Evolutionary conservation across 441 rosid species (phyloP).

Genomic region (Isatis lusitanica): DNA sequence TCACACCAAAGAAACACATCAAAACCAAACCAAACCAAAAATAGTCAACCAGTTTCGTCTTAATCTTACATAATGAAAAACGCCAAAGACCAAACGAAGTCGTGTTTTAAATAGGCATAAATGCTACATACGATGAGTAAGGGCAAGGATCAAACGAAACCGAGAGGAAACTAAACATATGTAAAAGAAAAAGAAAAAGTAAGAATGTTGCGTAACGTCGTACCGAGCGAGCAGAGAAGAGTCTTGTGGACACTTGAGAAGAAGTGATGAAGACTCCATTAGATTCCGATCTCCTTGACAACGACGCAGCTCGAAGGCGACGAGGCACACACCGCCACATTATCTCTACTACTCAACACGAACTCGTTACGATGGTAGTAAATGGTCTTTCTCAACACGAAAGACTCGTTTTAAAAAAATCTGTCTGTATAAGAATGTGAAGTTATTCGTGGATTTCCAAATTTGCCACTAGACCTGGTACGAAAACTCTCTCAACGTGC

Average conservation of each 20-base stretch:
- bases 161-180: no score
- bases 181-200: no score
- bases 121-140: no score
- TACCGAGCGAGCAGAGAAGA: conserved; percentile 70
- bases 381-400: conserved; percentile 3
- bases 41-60: not conserved
- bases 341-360: conserved; percentile 20
- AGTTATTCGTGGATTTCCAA: not conserved
- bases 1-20: not conserved
- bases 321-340: conserved; percentile 96
- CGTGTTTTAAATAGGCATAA: no score
- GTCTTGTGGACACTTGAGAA: conserved; percentile 66
- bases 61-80: no score
- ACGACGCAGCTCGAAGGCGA: conserved; percentile 54
- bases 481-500: no score
- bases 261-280: conserved; percentile 43
- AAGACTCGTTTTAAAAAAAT: not conserved
- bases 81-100: not conserved
- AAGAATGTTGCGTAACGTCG: no score
- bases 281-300: conserved; percentile 46
- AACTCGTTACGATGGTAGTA: not conserved
- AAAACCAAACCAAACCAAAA: not conserved
- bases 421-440: not conserved
- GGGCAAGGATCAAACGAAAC: no score
- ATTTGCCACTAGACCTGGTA: not conserved